Evolutionary conservation across 768 basidiomycete genomes (phyloP).

Genomic region (Suillus subalutaceus): DNA sequence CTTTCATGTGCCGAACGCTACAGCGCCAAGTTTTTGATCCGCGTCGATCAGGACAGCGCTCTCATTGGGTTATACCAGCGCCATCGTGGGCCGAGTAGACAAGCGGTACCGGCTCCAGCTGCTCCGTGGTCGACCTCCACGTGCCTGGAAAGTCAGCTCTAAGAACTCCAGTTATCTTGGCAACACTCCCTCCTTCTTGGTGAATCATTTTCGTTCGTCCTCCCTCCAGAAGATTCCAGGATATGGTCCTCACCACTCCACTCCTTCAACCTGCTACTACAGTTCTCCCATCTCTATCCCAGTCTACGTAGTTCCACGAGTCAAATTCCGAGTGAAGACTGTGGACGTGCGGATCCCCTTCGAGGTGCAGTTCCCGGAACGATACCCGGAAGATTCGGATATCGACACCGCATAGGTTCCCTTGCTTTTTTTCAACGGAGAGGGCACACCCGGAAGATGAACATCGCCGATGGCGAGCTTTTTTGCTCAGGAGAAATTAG

Average conservation of each 20-base stretch:
- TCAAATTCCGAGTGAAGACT: slow-evolving; percentile 39
- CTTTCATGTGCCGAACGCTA: too few relatives aligned
- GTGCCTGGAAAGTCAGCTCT: slow-evolving; percentile 27
- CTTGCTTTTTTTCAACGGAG: slow-evolving; percentile 48
- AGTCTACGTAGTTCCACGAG: slow-evolving; percentile 16
- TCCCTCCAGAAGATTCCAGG: slow-evolving; percentile 12
- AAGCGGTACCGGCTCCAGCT: background rate
- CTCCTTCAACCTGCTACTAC: background rate
- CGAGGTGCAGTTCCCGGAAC: slow-evolving; percentile 33
- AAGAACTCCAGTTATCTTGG: slow-evolving; percentile 60
- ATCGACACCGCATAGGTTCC: background rate
- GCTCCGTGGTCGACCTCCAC: background rate
- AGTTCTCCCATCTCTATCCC: slow-evolving; percentile 17
- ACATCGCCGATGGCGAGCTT: slow-evolving; percentile 51
- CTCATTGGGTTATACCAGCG: too few relatives aligned
- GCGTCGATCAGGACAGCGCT: too few relatives aligned
- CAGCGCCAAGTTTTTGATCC: too few relatives aligned
- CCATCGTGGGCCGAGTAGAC: too few relatives aligned
- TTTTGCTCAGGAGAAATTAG: slow-evolving; percentile 39
- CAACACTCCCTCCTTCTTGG: slow-evolving; percentile 62
- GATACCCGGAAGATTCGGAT: slow-evolving; percentile 16
- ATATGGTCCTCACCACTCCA: background rate
- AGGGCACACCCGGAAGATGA: slow-evolving; percentile 46
- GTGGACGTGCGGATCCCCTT: slow-evolving; percentile 37
- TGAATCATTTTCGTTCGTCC: slow-evolving; percentile 50